Percentiles rank a stretch among this genome's conserved stretches.
Conservation (phyloP, 1,139 yeast genomes). For the Candida albicans region DNA sequence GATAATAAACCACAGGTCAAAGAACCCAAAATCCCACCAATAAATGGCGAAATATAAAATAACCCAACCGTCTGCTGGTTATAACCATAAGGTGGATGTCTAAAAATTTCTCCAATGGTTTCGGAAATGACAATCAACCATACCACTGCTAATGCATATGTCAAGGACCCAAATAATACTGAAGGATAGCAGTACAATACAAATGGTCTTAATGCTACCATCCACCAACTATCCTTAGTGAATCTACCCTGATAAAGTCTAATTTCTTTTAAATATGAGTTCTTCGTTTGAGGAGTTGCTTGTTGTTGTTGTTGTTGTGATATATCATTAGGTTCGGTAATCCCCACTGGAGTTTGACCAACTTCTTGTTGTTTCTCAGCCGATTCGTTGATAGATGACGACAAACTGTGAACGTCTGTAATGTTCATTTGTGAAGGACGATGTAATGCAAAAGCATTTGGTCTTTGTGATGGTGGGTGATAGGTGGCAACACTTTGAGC, state of each 20-base stretch:
- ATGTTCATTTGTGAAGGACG: slow-evolving; percentile 19
- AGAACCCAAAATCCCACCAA: slow-evolving; percentile 62
- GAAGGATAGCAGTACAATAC: slow-evolving; percentile 53
- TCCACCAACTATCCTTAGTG: slow-evolving; percentile 54
- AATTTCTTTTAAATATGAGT: slow-evolving; percentile 22
- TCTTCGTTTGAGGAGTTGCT: slow-evolving; percentile 11
- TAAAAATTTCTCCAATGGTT: slow-evolving; percentile 52
- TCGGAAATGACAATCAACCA: slow-evolving; percentile 66
- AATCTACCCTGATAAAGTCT: slow-evolving; percentile 45
- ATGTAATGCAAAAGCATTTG: slow-evolving; percentile 35
- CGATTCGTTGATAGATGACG: slow-evolving; percentile 19
- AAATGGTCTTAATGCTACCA: slow-evolving; percentile 58
- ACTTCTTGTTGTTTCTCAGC: slow-evolving; percentile 1
- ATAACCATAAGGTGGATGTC: slow-evolving; percentile 46
- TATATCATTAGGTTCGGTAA: slow-evolving; percentile 16
- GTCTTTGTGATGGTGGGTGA: slow-evolving; percentile 30
- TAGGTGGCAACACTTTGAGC: slow-evolving; percentile 43
- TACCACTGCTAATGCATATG: slow-evolving; percentile 59
- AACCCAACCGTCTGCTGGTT: slow-evolving; percentile 53
- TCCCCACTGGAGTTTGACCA: slow-evolving; percentile 19
- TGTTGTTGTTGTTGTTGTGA: slow-evolving; percentile 2
- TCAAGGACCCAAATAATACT: slow-evolving; percentile 51
- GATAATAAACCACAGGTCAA: slow-evolving; percentile 52
- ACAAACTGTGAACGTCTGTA: slow-evolving; percentile 21
- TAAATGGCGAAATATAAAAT: slow-evolving; percentile 56